Base-by-base conservation (phyloP, 108 stramenopile genomes). In the Parietichytrium sp. region DNA sequence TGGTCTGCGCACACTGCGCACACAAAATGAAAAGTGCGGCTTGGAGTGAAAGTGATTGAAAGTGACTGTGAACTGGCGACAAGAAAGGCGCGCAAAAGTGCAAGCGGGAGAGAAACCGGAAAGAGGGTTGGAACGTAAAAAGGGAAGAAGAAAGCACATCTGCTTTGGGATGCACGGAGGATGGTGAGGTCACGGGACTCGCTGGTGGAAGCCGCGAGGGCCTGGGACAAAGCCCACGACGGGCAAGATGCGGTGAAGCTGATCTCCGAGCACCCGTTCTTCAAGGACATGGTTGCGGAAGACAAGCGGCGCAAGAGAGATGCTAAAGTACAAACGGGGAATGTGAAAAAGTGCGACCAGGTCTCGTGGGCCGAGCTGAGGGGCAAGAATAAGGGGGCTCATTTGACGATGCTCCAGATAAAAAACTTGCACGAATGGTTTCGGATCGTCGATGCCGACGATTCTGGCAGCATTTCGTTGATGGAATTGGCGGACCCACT, bases 401-500 rank as follows among this genome's bases (percentile, higher is more conserved):
- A 72, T 23, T 30, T 72, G 12, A 72, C 55, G 30, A n/a, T 23
- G 38, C 33, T 30, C 16, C 55, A 72, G 55, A 7, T 33, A 4
- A 4, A 6, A 15, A 38, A 38, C 20, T 23, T 72, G 6, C 7
- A 31, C n/a, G 29, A 72, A 4, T 72, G 55, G 55, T 72, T 72
- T 31, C 36, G 13, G 6, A 18, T 8, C 55, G 55, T 72, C 18
- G 55, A 72, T 23, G 55, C 55, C 1, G 55, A 72, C 55, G 18
- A 18, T 23, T 42, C 36, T 23, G 55, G 55, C 18, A 42, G 36
- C 7, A 38, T 72, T 38, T 72, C 55, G 6, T 38, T 72, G 6
- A 30, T 72, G 20, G 55, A 72, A 23, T 38, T 72, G 36, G 55
- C 55, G 12, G 55, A 72, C 38, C 55, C 55, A 23, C 38, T 72